Evolutionary conservation across 495 filamentous ascomycete species (phyloP), one percentile per base, ranked within the genome.

Genomic region (Mycothermus thermophilus): DNA sequence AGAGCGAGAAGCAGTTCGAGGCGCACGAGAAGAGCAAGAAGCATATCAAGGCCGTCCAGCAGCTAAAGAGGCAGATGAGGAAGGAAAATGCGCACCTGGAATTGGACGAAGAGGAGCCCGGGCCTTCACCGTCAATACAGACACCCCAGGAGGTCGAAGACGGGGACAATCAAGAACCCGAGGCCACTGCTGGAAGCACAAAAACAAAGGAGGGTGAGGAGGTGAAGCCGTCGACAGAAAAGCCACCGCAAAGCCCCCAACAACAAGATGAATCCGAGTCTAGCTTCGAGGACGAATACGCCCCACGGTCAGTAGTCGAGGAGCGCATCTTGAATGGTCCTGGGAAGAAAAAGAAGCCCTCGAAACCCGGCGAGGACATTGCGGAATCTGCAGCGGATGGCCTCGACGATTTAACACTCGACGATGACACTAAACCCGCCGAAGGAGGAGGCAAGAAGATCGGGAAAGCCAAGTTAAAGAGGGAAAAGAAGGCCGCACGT

Each of bases 1-100:
- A 92, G 52, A 94, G 85, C 37, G 78, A 93, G 50, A 82, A 80
- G 44, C 90, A 95, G 46, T 88, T 76, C 40, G 75, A 87, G 50
- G 75, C 80, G n/a, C 90, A 99, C 48, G 88, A 96, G 59, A 81
- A 78, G 57, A 94, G 86, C 62, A 96, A 93, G 51, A 96, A 95
- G 52, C 90, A 99, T 49, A 48, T 75, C 28, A 94, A 92, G 50
- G 80, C 82, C 3, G 69, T 93, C 4, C 74, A 83, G 40, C 71
- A 83, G 41, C 54, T 99, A 23, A 73, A 71, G 46, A 66, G 74
- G 47, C 76, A 88, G 55, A 95, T 99, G 88, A 69, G 63, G 43
- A 71, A 75, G 43, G 76, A 99, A 38, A 74, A 87, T 48, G 59
- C 64, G 30, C 54, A 54, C 20, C 50, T 84, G 4, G 59, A 75